A percentile compares a stretch with the other conserved stretches of the same genome.
Conservation (phyloP, 768 basidiomycete genomes). For the Lyophyllum shimeji region DNA sequence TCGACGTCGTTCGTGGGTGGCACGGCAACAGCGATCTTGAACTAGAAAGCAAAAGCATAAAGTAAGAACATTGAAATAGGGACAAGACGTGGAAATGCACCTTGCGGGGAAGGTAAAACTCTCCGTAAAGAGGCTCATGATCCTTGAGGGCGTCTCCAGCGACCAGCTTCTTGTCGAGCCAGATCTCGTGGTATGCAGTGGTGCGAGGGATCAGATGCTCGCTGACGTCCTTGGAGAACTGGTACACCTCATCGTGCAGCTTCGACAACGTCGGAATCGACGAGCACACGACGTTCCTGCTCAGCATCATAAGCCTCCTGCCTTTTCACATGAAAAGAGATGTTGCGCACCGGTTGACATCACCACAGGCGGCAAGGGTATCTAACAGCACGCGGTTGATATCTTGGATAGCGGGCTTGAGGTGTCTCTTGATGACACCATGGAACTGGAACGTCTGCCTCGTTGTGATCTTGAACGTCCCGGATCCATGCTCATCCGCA, state of each 20-base stretch:
- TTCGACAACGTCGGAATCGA: conserved; percentile 89
- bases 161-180: conserved; percentile 96
- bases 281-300: conserved; percentile 86
- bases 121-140: conserved; percentile 96
- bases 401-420: conserved; percentile 95
- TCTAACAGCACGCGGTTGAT: conserved; percentile 91
- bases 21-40: conserved; percentile 95
- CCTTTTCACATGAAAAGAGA: background rate
- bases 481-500: conserved; percentile 90
- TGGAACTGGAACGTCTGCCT: conserved; percentile 99
- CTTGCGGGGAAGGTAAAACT: conserved; percentile 95
- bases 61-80: background rate
- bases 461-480: conserved; percentile 97
- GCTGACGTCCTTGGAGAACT: conserved; percentile 83
- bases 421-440: conserved; percentile 94
- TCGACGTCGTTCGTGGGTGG: conserved; percentile 97
- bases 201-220: conserved; percentile 87
- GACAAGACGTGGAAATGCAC: conserved; percentile 37
- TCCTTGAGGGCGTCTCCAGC: conserved; percentile 93
- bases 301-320: background rate
- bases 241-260: conserved; percentile 79
- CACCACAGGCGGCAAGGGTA: conserved; percentile 97
- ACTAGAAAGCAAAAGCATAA: conserved; percentile 45
- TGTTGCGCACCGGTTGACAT: conserved; percentile 80
- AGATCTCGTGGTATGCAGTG: conserved; percentile 97